Evolutionary conservation across 805 yeast genomes (phyloP).

Genomic region (Cyberlindnera samutprakarnensis): DNA sequence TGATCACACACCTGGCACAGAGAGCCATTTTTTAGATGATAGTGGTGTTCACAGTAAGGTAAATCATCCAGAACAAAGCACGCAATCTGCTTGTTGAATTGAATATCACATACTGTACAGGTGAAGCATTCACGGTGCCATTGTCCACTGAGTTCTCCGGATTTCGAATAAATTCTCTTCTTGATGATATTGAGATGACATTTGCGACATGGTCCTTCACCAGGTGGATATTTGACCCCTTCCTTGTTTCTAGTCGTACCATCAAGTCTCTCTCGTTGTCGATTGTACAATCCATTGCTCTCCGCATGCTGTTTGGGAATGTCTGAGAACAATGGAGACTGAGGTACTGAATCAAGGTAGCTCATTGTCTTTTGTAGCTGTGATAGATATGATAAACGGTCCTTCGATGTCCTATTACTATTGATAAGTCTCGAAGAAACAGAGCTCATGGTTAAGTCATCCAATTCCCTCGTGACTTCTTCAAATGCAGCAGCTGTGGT

Average conservation of each 20-base stretch:
- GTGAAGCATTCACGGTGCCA: conserved; percentile 90
- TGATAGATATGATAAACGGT: too few species aligned
- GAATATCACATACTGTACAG: conserved; percentile 53
- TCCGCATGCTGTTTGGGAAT: too few species aligned
- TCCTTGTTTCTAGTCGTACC: too few species aligned
- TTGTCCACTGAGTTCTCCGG: conserved; percentile 76
- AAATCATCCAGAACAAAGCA: conserved; percentile 72
- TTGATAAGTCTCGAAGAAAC: not conserved
- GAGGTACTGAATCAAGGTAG: too few species aligned
- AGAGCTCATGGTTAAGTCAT: conserved; percentile 10
- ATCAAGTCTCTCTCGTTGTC: too few species aligned
- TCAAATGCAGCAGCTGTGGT: conserved; percentile 10
- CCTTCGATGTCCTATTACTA: not conserved
- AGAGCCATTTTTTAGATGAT: conserved; percentile 68
- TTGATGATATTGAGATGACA: conserved; percentile 51
- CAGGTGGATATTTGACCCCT: conserved; percentile 38
- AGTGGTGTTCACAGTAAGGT: conserved; percentile 78
- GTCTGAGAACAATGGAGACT: too few species aligned
- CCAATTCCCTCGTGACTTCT: conserved; percentile 16
- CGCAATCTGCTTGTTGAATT: conserved; percentile 51
- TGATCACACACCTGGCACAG: conserved; percentile 60
- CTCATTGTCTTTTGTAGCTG: too few species aligned
- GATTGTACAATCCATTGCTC: too few species aligned
- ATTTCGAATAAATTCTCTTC: conserved; percentile 76
- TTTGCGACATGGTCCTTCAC: conserved; percentile 75